phyloP scores from a whole-genome alignment of 768 basidiomycete species.

The Hygrophoropsis aurantiaca region DNA sequence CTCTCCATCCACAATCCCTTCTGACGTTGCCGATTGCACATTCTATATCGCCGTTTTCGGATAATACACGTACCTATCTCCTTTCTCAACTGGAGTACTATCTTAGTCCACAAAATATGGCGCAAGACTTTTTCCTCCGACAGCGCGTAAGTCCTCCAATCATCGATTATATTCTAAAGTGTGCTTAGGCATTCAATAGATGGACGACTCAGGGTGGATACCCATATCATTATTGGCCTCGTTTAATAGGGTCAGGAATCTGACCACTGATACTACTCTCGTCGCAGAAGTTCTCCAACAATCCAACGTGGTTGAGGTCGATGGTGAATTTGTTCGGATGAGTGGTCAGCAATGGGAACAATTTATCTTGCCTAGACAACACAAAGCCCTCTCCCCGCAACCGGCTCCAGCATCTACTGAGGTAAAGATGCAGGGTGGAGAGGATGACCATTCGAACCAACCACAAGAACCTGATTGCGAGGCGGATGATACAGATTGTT shows the following conservation, averaged over 20 bases:
- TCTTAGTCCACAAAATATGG: slow-evolving; percentile 86
- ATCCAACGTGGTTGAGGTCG: slow-evolving; percentile 73
- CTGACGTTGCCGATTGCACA: slow-evolving; percentile 45
- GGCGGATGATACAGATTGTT: slow-evolving; percentile 34
- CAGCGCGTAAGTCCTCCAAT: slow-evolving; percentile 54
- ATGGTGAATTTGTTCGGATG: slow-evolving; percentile 67
- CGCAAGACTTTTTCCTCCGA: slow-evolving; percentile 81
- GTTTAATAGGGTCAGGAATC: slow-evolving; percentile 77
- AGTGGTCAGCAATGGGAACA: slow-evolving; percentile 54
- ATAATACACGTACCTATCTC: slow-evolving; percentile 65
- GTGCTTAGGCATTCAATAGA: slow-evolving; percentile 44
- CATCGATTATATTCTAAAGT: background rate
- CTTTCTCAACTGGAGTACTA: slow-evolving; percentile 91
- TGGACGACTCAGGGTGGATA: slow-evolving; percentile 90
- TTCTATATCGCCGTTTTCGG: slow-evolving; percentile 52
- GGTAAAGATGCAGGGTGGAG: background rate
- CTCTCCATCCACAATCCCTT: slow-evolving; percentile 17
- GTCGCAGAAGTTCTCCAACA: slow-evolving; percentile 70
- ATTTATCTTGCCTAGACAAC: slow-evolving; percentile 62
- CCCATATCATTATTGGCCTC: slow-evolving; percentile 77
- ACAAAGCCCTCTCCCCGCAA: slow-evolving; percentile 45
- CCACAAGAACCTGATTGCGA: slow-evolving; percentile 28
- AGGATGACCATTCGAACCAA: slow-evolving; percentile 9
- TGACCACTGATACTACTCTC: slow-evolving; percentile 59
- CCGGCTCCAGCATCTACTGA: background rate